Base-by-base conservation (phyloP, 768 basidiomycete genomes). In the Tulasnella sp. region DNA sequence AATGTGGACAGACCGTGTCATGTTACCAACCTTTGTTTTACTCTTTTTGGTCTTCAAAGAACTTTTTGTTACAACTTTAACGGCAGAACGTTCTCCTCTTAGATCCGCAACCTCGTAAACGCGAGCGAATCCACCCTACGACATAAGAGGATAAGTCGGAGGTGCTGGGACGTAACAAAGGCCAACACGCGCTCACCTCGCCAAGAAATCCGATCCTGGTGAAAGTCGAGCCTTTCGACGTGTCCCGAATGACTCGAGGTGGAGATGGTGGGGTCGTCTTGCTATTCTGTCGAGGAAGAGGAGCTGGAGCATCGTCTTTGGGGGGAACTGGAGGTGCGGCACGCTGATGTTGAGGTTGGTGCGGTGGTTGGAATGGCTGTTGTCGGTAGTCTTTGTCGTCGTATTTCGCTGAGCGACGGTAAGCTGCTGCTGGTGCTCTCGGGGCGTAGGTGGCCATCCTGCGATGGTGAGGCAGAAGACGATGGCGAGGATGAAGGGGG, bases 1-100 rank as follows among this genome's bases (percentile, higher is more conserved):
- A 22, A 49, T 7, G n/a, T 1, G 15, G 19, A 81, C 6, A 80
- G 71, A 36, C 31, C 49, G 36, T 12, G 25, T 38, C 9, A 11
- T 9, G 14, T 5, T 72, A 76, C 86, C 72, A 70, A 94, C 96
- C 89, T 98, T 98, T 22, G 95, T 96, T 84, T 97, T 97, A 31
- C 94, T 96, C 83, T 98, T 98, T 85, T 94, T 97, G 22, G 94
- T 94, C 85, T 93, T 93, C 79, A 99, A 87, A 38, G 93, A 94
- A 34, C 87, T 86, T 84, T 96, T 95, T n/a, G 92, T 93, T 79
- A 99, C 91, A 67, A 97, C 96, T 85, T 99, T 98, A 84, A 96
- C 93, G 14, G 96, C 96, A 72, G 90, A 86, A 45, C 90, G 85
- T 31, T 84, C 83, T 19, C 91, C 91, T 68, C 86, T 84, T 12